These are phyloP conservation scores for Aspergillus niger DNA, from an alignment of 2,329 filamentous ascomycete species.

Conservation along the genomic window DNA sequence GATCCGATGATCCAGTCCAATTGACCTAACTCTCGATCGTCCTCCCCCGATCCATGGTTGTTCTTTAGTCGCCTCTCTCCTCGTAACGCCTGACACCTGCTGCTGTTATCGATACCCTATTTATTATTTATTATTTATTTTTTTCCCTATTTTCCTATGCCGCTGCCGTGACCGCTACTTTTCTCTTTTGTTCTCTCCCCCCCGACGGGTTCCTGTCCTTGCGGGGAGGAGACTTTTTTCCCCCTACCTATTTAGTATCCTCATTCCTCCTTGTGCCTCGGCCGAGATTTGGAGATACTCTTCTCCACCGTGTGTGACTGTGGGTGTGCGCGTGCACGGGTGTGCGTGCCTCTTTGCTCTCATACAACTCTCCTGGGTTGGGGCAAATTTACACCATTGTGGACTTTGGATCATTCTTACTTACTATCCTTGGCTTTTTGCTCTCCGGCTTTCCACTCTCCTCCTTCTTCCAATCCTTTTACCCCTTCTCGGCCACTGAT, in stretches of 20 bases:
- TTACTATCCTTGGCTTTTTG: not conserved
- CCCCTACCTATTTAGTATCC: not conserved
- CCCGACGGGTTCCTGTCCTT: conserved; percentile 8
- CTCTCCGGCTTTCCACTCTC: not conserved
- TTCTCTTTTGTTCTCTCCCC: conserved; percentile 2
- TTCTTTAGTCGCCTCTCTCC: not conserved
- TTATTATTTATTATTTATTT: not conserved
- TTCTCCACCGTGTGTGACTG: not conserved
- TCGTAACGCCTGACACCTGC: conserved; percentile 4
- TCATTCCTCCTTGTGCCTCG: conserved; percentile 1
- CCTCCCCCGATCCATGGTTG: conserved; percentile 15
- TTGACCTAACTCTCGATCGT: conserved; percentile 16
- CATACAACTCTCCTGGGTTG: not conserved
- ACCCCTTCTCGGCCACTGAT: not conserved
- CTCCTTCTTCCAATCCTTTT: not conserved
- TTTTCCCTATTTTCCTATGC: not conserved
- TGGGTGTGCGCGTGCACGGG: not conserved
- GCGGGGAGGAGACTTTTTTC: conserved; percentile 9
- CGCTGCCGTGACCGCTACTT: conserved; percentile 25
- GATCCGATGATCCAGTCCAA: conserved; percentile 7
- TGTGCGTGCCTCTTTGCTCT: not conserved
- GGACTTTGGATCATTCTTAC: not conserved
- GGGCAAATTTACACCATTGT: not conserved
- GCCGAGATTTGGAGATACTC: not conserved
- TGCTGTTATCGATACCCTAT: conserved; percentile 1